Evolutionary conservation across 148 eudicot species (phyloP).

Genomic region (Limonium bicolor): DNA sequence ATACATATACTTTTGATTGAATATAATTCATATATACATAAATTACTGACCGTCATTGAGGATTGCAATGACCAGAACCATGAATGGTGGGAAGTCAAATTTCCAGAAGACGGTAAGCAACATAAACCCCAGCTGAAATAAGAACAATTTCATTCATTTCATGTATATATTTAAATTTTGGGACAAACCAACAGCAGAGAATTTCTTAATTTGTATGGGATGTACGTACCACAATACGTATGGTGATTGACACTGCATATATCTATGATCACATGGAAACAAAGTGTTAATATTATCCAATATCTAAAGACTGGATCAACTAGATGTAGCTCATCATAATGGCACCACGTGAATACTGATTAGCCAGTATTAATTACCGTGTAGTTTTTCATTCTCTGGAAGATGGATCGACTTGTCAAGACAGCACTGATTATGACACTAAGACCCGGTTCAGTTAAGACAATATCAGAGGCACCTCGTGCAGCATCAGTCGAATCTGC

Average conservation of each 20-base stretch:
- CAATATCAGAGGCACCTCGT: conserved; percentile 78
- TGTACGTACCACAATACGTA: conserved; percentile 90
- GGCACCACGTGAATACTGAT: not conserved
- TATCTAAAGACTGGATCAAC: no score
- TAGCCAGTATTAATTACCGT: conserved; percentile 49
- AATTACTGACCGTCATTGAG: conserved; percentile 58
- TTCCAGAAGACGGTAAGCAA: conserved; percentile 48
- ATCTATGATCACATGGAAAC: conserved; percentile 30
- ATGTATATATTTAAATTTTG: no score
- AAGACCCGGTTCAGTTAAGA: conserved; percentile 73
- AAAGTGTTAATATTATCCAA: not conserved
- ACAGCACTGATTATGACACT: conserved; percentile 92
- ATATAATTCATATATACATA: not conserved
- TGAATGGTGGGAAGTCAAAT: conserved; percentile 74
- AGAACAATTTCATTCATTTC: no score
- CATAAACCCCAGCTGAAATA: conserved; percentile 87
- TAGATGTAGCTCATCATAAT: not conserved
- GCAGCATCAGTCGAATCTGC: conserved; percentile 88
- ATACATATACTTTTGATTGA: not conserved
- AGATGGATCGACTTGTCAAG: conserved; percentile 73
- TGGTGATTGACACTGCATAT: conserved; percentile 89
- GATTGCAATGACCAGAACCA: conserved; percentile 77
- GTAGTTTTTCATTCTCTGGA: conserved; percentile 89
- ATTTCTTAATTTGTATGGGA: no score
- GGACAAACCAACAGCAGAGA: no score